Evolutionary conservation across 371 early-diverging fungal genomes (phyloP), one percentile per base, ranked within the genome.

Genomic region (Fennellomyces sp.): DNA sequence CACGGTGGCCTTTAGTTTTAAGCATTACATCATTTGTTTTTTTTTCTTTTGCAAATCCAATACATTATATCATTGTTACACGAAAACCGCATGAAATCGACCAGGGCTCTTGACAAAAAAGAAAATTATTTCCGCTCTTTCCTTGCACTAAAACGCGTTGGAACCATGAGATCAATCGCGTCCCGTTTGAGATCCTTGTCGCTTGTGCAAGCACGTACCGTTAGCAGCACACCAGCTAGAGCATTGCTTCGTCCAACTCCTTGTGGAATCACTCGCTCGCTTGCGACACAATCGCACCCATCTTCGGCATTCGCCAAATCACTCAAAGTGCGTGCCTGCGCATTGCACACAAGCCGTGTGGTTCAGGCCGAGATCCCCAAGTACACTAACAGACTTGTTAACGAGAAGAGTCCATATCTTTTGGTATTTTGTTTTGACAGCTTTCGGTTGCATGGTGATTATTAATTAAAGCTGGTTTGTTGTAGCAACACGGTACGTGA

Each of bases 1-100:
- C 56, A 56, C 21, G 58, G 38, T 27, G 54, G 51, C 27, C 70
- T 93, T 0, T 26, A 52, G 29, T 52, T 2, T 6, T 39, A 39
- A n/a, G n/a, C n/a, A n/a, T n/a, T n/a, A n/a, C n/a, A n/a, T n/a
- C n/a, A n/a, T n/a, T n/a, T n/a, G n/a, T n/a, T n/a, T n/a, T n/a
- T n/a, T n/a, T n/a, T n/a, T n/a, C n/a, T n/a, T n/a, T n/a, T n/a
- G n/a, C n/a, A n/a, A n/a, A n/a, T n/a, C n/a, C n/a, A n/a, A n/a
- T n/a, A n/a, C n/a, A n/a, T n/a, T n/a, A n/a, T n/a, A n/a, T n/a
- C n/a, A n/a, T n/a, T n/a, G n/a, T n/a, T n/a, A n/a, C n/a, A n/a
- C n/a, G n/a, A n/a, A n/a, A n/a, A n/a, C n/a, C n/a, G n/a, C n/a
- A n/a, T n/a, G n/a, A n/a, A n/a, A n/a, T n/a, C n/a, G n/a, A n/a